phyloP scores from a whole-genome alignment of 2,329 filamentous ascomycete genomes.

The Alternaria dauci region DNA sequence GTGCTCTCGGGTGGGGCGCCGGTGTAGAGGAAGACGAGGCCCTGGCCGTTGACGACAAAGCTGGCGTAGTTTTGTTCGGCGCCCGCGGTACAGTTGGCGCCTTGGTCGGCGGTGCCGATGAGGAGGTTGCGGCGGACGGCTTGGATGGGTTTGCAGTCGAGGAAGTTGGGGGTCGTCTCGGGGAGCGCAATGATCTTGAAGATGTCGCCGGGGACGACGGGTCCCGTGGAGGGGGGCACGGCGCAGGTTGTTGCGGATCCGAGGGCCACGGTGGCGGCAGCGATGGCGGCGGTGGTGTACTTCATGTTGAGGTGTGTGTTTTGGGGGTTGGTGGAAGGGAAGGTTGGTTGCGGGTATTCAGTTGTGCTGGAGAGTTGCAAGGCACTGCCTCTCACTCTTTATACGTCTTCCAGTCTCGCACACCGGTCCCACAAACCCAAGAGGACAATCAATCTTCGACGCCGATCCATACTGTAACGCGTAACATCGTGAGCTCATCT shows the following conservation, averaged over 20 bases:
- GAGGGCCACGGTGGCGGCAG: constrained; percentile 1
- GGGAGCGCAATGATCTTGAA: constrained; percentile 6
- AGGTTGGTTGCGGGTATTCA: background rate
- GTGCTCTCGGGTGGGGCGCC: background rate
- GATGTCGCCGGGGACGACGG: background rate
- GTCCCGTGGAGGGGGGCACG: background rate
- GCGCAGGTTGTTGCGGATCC: constrained; percentile 5
- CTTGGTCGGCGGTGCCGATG: background rate
- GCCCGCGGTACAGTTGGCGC: background rate
- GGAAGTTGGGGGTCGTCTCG: background rate
- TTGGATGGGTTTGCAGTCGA: background rate
- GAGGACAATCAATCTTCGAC: background rate
- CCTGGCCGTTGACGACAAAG: background rate
- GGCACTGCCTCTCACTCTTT: background rate
- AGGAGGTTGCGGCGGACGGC: background rate
- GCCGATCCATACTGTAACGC: background rate
- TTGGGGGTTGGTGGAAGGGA: background rate
- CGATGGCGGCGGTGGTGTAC: background rate
- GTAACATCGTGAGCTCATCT: background rate
- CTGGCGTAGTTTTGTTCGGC: background rate
- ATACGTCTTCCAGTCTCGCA: background rate
- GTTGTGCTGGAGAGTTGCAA: background rate
- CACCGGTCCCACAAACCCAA: background rate
- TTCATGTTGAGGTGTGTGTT: background rate
- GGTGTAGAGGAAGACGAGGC: background rate